Conservation (phyloP, 495 filamentous ascomycete species). For the Aspergillus homomorphus region DNA sequence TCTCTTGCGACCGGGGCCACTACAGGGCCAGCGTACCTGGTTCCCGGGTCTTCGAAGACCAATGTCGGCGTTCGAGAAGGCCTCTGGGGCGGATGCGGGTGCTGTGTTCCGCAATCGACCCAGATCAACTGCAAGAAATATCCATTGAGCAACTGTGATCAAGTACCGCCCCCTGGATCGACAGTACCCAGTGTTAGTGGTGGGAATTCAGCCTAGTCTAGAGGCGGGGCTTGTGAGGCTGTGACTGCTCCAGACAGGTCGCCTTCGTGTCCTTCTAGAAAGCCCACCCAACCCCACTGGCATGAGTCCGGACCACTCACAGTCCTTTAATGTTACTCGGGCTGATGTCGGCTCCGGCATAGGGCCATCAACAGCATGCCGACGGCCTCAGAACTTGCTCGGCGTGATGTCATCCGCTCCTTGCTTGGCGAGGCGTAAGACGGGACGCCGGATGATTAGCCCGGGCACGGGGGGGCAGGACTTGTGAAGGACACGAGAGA, state of each 20-base stretch:
- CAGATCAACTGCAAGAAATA: not conserved
- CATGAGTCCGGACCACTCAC: slow-evolving; percentile 4
- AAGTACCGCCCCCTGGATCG: slow-evolving; percentile 3
- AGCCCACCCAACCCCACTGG: slow-evolving; percentile 9
- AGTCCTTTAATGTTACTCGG: slow-evolving; percentile 12
- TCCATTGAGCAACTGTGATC: not conserved
- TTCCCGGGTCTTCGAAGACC: not conserved
- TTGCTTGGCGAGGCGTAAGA: slow-evolving; percentile 4
- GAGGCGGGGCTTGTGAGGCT: not conserved
- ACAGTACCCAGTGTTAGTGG: slow-evolving; percentile 1
- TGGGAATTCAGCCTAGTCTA: not conserved
- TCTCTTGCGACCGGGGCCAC: not conserved
- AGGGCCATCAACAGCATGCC: slow-evolving; percentile 9
- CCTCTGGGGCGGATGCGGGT: not conserved
- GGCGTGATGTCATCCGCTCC: slow-evolving; percentile 14
- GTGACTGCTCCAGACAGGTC: not conserved
- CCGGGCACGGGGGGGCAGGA: not conserved
- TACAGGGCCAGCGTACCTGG: not conserved
- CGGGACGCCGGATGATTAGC: slow-evolving; percentile 2
- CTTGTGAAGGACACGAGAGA: not conserved
- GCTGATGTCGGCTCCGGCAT: not conserved
- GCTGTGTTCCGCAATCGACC: not conserved
- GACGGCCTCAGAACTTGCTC: slow-evolving; percentile 7
- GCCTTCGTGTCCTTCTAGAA: slow-evolving; percentile 9
- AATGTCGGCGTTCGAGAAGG: not conserved